A percentile compares a stretch with the other conserved stretches of the same genome.
Evolutionary conservation across 306 rosid genomes (phyloP).

Genomic region (Phaseolus lunatus): DNA sequence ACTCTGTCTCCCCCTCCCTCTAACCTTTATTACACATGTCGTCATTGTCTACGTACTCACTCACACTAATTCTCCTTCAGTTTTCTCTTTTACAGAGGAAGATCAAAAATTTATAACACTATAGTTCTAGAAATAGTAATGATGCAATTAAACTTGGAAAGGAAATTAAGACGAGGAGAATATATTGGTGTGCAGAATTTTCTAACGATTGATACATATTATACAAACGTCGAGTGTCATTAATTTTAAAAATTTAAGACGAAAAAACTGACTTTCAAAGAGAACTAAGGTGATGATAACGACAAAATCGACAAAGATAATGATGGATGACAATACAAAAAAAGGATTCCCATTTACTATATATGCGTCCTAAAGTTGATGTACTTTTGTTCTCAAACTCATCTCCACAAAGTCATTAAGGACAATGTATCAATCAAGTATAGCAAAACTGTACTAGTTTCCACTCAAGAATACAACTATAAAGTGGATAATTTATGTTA

Average conservation of each 20-base stretch:
- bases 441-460: neutral
- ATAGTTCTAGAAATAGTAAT: no score
- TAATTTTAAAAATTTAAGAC: neutral
- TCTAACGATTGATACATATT: neutral
- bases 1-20: neutral
- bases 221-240: neutral
- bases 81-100: no score
- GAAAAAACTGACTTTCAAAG: neutral
- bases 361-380: neutral
- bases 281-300: neutral
- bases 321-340: neutral
- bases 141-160: no score
- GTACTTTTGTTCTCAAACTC: slow-evolving; percentile 1
- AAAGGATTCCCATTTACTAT: slow-evolving; percentile 10
- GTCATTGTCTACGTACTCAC: slow-evolving; percentile 62
- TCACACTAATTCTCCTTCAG: no score
- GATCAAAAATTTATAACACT: no score
- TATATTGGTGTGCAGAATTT: neutral
- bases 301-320: neutral
- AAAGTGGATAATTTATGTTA: neutral
- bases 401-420: neutral
- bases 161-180: neutral
- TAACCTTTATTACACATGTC: slow-evolving; percentile 30
- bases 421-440: neutral
- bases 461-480: neutral